A percentile compares a stretch with the other conserved stretches of the same genome.
These are phyloP conservation scores for Teratosphaeria viscida DNA, from an alignment of 2,329 filamentous ascomycete genomes.

Conservation along the genomic window DNA sequence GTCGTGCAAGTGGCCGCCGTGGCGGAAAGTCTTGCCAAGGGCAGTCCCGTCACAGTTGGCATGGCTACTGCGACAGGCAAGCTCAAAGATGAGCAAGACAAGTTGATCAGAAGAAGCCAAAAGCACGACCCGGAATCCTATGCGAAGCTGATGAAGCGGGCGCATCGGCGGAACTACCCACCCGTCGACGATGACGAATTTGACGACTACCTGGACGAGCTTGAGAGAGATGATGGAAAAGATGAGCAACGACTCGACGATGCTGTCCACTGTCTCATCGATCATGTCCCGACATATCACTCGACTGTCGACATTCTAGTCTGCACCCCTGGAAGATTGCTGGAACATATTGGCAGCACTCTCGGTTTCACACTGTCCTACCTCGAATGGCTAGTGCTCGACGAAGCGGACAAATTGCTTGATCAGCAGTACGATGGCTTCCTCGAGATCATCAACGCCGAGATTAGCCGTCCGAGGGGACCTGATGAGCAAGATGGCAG, in stretches of 20 bases:
- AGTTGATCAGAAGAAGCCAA: constrained; percentile 47
- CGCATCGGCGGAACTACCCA: constrained; percentile 22
- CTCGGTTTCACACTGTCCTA: constrained; percentile 68
- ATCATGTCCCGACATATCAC: constrained; percentile 54
- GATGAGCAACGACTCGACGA: constrained; percentile 27
- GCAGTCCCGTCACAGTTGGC: constrained; percentile 59
- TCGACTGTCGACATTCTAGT: constrained; percentile 81
- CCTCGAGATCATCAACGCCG: constrained; percentile 15
- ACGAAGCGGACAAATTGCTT: constrained; percentile 86
- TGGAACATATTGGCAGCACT: constrained; percentile 81
- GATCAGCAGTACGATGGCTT: constrained; percentile 47
- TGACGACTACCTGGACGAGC: constrained; percentile 12
- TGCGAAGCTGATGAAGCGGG: constrained; percentile 33
- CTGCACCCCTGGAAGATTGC: constrained; percentile 81
- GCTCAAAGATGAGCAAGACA: constrained; percentile 54
- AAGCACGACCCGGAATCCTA: constrained; percentile 57
- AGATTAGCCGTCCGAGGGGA: constrained; percentile 8
- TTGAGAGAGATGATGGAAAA: constrained; percentile 11
- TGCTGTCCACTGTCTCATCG: constrained; percentile 36
- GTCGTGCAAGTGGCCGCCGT: constrained; percentile 69
- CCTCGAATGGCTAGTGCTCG: constrained; percentile 80
- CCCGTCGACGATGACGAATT: constrained; percentile 28
- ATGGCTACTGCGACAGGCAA: constrained; percentile 73
- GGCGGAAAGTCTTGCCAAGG: constrained; percentile 64
- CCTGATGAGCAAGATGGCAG: constrained; percentile 16